Conservation (phyloP, 306 rosid species). For the Quercus aquifolioides region DNA sequence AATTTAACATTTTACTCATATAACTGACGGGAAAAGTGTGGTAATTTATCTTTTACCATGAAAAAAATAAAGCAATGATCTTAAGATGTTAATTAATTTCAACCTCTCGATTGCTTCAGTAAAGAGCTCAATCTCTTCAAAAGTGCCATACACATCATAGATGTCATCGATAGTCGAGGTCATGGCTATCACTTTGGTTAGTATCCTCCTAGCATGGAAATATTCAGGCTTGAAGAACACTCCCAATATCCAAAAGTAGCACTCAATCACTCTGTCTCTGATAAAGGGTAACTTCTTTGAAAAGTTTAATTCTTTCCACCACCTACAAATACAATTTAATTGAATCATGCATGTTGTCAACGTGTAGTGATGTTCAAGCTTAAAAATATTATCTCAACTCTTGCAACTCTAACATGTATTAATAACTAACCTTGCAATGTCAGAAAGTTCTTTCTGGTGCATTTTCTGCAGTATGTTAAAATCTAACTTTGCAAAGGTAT, state of each 20-base stretch:
- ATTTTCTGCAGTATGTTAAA: slow-evolving; percentile 25
- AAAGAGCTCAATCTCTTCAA: slow-evolving; percentile 41
- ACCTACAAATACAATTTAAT: slow-evolving; percentile 14
- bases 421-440: not conserved
- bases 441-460: slow-evolving; percentile 18
- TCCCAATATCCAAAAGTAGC: slow-evolving; percentile 14
- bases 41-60: too few species aligned
- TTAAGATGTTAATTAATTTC: not conserved
- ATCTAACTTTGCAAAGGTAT: slow-evolving; percentile 20
- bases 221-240: slow-evolving; percentile 26
- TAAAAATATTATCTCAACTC: not conserved
- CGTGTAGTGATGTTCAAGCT: not conserved
- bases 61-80: not conserved
- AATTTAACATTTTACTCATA: too few species aligned
- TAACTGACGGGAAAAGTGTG: too few species aligned
- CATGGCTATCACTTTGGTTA: slow-evolving; percentile 18
- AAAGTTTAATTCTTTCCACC: slow-evolving; percentile 40
- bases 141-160: slow-evolving; percentile 36
- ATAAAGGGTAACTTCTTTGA: slow-evolving; percentile 22
- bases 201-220: slow-evolving; percentile 12
- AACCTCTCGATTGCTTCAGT: slow-evolving; percentile 35
- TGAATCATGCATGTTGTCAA: not conserved
- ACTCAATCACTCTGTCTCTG: slow-evolving; percentile 34
- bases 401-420: not conserved
- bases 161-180: slow-evolving; percentile 35